These are phyloP conservation scores for Lophiotrema nucula DNA, from an alignment of 495 filamentous ascomycete genomes.

Conservation along the genomic window DNA sequence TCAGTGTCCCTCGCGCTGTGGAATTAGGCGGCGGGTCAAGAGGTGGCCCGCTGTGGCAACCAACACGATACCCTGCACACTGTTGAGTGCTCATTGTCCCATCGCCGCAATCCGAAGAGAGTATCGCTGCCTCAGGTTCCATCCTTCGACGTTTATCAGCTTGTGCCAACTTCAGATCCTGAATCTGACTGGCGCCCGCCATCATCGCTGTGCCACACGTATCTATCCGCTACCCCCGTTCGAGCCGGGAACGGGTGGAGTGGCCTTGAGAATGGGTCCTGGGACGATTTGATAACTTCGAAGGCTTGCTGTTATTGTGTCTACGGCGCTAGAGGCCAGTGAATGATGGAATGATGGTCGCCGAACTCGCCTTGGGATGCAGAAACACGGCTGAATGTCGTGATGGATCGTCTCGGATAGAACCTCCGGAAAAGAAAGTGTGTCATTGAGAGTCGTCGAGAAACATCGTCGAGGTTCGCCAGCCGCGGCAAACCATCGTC, in stretches of 20 bases:
- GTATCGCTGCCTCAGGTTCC: background rate
- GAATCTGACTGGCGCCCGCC: constrained; percentile 13
- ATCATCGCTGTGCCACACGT: constrained; percentile 5
- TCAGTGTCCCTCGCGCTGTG: background rate
- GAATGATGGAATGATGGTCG: too few relatives aligned
- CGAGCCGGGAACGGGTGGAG: constrained; percentile 6
- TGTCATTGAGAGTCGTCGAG: too few relatives aligned
- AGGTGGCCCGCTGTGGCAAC: background rate
- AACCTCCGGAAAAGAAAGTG: too few relatives aligned
- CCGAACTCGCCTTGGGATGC: too few relatives aligned
- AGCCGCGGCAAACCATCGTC: too few relatives aligned
- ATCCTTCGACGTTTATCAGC: constrained; percentile 1
- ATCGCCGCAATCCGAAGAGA: background rate
- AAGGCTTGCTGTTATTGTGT: too few relatives aligned
- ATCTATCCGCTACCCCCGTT: constrained; percentile 15
- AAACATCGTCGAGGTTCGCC: too few relatives aligned
- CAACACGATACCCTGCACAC: constrained; percentile 21
- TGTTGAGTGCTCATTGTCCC: background rate
- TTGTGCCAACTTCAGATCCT: background rate
- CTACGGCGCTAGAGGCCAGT: too few relatives aligned
- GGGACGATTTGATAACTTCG: too few relatives aligned
- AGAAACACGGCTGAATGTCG: too few relatives aligned
- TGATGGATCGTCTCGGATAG: too few relatives aligned
- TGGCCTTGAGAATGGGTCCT: background rate
- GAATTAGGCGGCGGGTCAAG: background rate